These are phyloP conservation scores for Termitomyces sp. DNA, from an alignment of 768 basidiomycete species.

Conservation along the genomic window DNA sequence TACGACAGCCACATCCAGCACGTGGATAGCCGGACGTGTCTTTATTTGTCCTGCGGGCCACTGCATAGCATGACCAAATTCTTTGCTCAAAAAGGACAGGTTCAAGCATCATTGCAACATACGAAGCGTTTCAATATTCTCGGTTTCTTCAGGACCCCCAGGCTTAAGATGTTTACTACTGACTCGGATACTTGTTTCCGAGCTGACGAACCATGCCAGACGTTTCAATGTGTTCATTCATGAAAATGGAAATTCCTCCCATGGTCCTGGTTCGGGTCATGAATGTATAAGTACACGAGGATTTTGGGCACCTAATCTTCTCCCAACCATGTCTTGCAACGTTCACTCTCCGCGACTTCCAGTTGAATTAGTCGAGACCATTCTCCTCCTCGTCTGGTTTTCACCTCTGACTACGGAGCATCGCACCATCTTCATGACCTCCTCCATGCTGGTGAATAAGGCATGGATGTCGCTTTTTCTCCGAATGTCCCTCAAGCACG, in stretches of 20 bases:
- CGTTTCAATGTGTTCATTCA: not conserved
- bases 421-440: slow-evolving; percentile 14
- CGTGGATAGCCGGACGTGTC: not conserved
- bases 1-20: slow-evolving; percentile 15
- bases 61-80: not conserved
- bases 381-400: slow-evolving; percentile 13
- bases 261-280: not conserved
- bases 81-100: too few species aligned
- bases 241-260: not conserved
- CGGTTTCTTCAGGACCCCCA: not conserved
- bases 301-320: not conserved
- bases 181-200: not conserved
- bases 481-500: slow-evolving; percentile 12
- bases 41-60: not conserved
- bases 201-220: not conserved
- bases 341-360: slow-evolving; percentile 8
- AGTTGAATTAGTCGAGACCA: slow-evolving; percentile 14
- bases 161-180: not conserved
- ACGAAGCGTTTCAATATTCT: not conserved
- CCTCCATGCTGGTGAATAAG: slow-evolving; percentile 16
- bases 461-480: slow-evolving; percentile 14
- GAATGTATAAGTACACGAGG: not conserved
- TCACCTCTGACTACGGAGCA: slow-evolving; percentile 12
- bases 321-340: not conserved
- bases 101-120: not conserved